Evolutionary conservation across 2,329 filamentous ascomycete genomes (phyloP).

Genomic region (Diaporthe citri): DNA sequence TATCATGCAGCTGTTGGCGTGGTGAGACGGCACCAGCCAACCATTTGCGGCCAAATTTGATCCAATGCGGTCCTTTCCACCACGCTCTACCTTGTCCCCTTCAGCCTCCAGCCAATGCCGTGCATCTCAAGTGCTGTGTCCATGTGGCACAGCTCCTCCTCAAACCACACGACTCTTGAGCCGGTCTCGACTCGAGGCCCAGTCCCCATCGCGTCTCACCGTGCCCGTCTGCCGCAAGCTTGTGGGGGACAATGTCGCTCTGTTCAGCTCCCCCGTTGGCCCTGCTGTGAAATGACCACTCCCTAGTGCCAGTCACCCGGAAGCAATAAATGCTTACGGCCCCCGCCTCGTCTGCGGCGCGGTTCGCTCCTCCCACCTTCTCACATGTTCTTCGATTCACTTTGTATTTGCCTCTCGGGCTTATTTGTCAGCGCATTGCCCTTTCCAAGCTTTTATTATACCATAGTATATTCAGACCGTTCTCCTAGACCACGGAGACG

Average conservation of each 20-base stretch:
- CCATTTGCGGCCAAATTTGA: constrained; percentile 30
- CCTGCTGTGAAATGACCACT: constrained; percentile 24
- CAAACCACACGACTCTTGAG: constrained; percentile 10
- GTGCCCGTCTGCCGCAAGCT: constrained; percentile 33
- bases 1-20: constrained; percentile 32
- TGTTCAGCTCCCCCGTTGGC: constrained; percentile 34
- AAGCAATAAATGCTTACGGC: constrained; percentile 38
- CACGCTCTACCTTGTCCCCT: constrained; percentile 22
- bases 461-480: not conserved
- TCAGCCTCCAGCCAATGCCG: constrained; percentile 37
- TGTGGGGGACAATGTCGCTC: constrained; percentile 17
- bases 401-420: not conserved
- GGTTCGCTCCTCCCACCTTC: constrained; percentile 7
- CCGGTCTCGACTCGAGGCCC: constrained; percentile 18
- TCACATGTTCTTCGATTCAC: constrained; percentile 3
- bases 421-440: constrained; percentile 23
- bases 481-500: not conserved
- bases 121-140: constrained; percentile 18
- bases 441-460: not conserved
- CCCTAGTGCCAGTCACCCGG: constrained; percentile 2
- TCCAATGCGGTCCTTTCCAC: constrained; percentile 23
- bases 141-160: constrained; percentile 37
- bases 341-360: constrained; percentile 34
- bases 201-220: constrained; percentile 32
- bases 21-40: constrained; percentile 32